Evolutionary conservation across 306 rosid genomes (phyloP), one percentile per base, ranked within the genome.

Genomic region (Sindora glabra): DNA sequence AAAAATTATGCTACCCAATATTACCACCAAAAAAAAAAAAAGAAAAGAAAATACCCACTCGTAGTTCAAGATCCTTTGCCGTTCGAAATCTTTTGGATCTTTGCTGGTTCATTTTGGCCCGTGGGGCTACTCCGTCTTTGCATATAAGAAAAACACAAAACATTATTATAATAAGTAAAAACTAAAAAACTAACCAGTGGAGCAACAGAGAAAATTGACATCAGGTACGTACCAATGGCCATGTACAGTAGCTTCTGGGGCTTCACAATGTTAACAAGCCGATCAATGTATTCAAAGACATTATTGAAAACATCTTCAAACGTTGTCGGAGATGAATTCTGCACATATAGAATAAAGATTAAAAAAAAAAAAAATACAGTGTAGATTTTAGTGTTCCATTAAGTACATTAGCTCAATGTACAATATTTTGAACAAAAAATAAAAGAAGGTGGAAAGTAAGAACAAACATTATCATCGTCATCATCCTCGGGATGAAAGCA

Each of bases 91-190:
- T 80, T 11, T 85, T 64, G 0, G 62, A 24, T 7, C 89, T 38
- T 25, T 79, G 94, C 26, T 82, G 95, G 12, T 86, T 83, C 85
- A 86, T 78, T 55, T 86, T 83, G 0, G 80, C 85, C 13, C 87
- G 77, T 3, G 95, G 95, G 0, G 87, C 85, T 8, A 86, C 89
- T 10, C 89, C 89, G 18, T 83, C 95, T 86, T 36, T 32, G n/a
- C n/a, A 24, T 14, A 71, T 19, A 12, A 45, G 32, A 53, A 48
- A n/a, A 68, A 37, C 45, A 66, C 27, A 41, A 10, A 39, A 6
- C 15, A 11, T 11, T 11, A 5, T 25, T 17, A 41, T 17, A 12
- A 39, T 3, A 5, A 9, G 8, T 29, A 52, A 45, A 19, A 5
- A 3, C 24, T 0, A 48, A 10, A 33, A 33, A 33, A 48, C 13